Conservation (phyloP, 2,329 filamentous ascomycete genomes). For the Paecilomyces dactylethromorphus region DNA sequence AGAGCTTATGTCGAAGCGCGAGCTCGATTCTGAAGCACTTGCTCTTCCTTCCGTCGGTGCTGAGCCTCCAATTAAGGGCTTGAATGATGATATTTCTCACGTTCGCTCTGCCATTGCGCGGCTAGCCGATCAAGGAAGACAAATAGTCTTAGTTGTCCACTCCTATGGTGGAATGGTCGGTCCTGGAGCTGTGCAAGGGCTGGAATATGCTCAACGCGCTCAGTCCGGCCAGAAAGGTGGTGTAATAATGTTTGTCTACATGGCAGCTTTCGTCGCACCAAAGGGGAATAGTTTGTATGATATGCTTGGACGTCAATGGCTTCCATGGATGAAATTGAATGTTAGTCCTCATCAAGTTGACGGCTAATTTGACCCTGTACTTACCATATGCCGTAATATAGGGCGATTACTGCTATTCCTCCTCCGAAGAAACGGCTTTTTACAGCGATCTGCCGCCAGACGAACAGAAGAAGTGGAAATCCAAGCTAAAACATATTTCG, state of each 20-base stretch:
- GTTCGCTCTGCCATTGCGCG: conserved; percentile 18
- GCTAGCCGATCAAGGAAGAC: conserved; percentile 9
- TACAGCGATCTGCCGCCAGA: conserved; percentile 17
- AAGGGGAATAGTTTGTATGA: background rate
- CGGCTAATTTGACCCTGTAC: background rate
- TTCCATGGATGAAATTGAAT: background rate
- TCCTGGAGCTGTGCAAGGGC: background rate
- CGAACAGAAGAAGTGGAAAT: conserved; percentile 11
- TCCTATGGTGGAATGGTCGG: background rate
- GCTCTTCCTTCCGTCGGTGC: conserved; percentile 15
- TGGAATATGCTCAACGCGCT: background rate
- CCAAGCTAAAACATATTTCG: conserved; percentile 11
- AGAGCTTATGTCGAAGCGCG: conserved; percentile 18
- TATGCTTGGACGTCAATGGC: background rate
- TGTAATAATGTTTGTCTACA: background rate
- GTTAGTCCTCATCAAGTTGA: background rate
- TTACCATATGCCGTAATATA: background rate
- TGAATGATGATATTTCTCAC: conserved; percentile 25
- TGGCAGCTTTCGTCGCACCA: background rate
- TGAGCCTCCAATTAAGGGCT: conserved; percentile 19
- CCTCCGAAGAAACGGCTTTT: conserved; percentile 6
- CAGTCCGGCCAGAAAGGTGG: background rate
- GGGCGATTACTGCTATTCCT: background rate
- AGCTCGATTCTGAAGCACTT: conserved; percentile 23
- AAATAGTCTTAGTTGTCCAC: background rate